Percentiles rank a stretch among this genome's conserved stretches.
Evolutionary conservation across 441 rosid genomes (phyloP).

Genomic region (Adansonia grandidieri): DNA sequence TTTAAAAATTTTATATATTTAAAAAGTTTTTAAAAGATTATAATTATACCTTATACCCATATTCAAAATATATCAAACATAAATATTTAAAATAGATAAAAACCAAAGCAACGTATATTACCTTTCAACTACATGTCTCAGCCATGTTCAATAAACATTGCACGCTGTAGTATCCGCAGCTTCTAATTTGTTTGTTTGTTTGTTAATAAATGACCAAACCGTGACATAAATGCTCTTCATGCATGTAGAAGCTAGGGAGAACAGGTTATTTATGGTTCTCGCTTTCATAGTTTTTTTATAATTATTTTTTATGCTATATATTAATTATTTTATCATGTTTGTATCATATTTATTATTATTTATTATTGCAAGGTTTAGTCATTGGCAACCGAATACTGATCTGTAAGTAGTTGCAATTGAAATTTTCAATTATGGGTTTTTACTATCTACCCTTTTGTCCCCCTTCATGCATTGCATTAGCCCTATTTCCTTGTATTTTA

Average conservation of each 20-base stretch:
- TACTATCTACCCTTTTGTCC: background rate
- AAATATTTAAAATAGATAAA: no score
- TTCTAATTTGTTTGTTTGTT: constrained; percentile 17
- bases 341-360: no score
- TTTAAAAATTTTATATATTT: no score
- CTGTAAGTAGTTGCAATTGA: background rate
- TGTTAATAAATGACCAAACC: constrained; percentile 9
- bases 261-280: background rate
- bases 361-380: background rate
- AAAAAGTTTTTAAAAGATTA: no score
- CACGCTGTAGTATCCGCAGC: background rate
- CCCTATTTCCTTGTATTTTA: background rate
- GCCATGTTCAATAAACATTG: background rate
- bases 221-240: constrained; percentile 22
- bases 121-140: background rate
- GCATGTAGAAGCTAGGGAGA: constrained; percentile 21
- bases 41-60: no score
- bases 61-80: no score
- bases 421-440: no score
- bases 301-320: no score
- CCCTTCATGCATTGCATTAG: background rate
- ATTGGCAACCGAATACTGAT: constrained; percentile 17
- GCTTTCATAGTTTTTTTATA: no score
- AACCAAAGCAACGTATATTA: no score
- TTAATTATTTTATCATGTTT: no score